Percentiles rank a stretch among this genome's conserved stretches.
Evolutionary conservation across 352 stramenopile genomes (phyloP).

Genomic region (Globisporangium takayamanum): DNA sequence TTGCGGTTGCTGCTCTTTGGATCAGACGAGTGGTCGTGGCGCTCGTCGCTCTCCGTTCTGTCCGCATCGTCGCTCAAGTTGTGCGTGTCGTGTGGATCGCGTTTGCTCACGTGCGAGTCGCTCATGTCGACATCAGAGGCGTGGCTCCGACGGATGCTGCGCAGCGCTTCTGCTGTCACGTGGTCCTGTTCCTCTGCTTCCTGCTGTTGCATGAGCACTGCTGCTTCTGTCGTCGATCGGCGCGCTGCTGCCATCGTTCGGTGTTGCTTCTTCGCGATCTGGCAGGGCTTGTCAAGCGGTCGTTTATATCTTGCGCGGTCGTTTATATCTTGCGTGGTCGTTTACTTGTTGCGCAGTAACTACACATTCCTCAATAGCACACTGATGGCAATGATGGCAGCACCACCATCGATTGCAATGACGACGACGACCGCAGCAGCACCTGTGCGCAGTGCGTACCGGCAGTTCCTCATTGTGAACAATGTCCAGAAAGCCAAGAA

Average conservation of each 20-base stretch:
- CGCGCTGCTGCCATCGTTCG: background rate
- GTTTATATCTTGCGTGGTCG: background rate
- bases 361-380: background rate
- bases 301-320: background rate
- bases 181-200: background rate
- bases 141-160: slow-evolving; percentile 1
- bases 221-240: background rate
- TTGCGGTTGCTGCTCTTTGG: too few relatives aligned
- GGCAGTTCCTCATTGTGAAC: slow-evolving; percentile 86
- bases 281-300: background rate
- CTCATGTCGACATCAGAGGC: background rate
- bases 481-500: slow-evolving; percentile 92
- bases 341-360: background rate
- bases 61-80: background rate
- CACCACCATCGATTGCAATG: background rate
- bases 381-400: background rate
- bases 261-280: background rate
- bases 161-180: slow-evolving; percentile 3
- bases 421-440: background rate
- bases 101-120: background rate
- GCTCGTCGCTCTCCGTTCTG: slow-evolving; percentile 1
- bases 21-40: background rate
- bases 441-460: background rate
- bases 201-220: background rate
- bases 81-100: too few relatives aligned